phyloP scores from a whole-genome alignment of 805 yeast species.

The Pichia sporocuriosa region DNA sequence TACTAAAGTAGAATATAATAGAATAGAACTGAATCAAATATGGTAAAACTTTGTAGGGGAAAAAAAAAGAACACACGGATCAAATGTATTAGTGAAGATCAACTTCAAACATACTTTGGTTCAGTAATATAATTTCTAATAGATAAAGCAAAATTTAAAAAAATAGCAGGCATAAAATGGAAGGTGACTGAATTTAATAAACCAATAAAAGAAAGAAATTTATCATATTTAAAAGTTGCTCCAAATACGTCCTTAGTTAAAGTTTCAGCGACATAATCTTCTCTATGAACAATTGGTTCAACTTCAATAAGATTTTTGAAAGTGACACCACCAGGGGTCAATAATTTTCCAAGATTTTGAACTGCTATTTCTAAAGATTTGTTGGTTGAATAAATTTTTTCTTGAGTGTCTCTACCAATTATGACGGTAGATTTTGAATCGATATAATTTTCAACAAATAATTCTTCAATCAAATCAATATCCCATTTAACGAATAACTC shows the following conservation, averaged over 20 bases:
- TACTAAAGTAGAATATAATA: no score
- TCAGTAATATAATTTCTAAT: background rate
- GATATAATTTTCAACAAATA: background rate
- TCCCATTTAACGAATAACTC: slow-evolving; percentile 8
- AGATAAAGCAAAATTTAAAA: background rate
- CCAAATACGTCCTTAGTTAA: slow-evolving; percentile 2
- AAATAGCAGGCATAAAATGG: slow-evolving; percentile 6
- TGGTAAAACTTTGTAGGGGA: background rate
- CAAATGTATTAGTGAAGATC: no score
- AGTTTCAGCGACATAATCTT: slow-evolving; percentile 6
- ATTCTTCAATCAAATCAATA: slow-evolving; percentile 3
- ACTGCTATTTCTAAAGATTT: slow-evolving; percentile 1
- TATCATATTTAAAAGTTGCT: slow-evolving; percentile 3
- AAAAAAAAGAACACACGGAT: background rate
- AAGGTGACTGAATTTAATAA: slow-evolving; percentile 3
- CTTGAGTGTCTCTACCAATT: slow-evolving; percentile 1
- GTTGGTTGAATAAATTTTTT: slow-evolving; percentile 4
- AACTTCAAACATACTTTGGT: background rate
- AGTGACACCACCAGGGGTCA: background rate
- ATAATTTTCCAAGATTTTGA: background rate
- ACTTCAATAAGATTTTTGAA: slow-evolving; percentile 4
- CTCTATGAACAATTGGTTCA: slow-evolving; percentile 4
- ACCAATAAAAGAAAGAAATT: background rate
- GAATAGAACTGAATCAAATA: no score
- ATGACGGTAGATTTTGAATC: slow-evolving; percentile 3